Evolutionary conservation across 2,329 filamentous ascomycete species (phyloP), one percentile per base, ranked within the genome.

Genomic region (Escovopsis weberi): DNA sequence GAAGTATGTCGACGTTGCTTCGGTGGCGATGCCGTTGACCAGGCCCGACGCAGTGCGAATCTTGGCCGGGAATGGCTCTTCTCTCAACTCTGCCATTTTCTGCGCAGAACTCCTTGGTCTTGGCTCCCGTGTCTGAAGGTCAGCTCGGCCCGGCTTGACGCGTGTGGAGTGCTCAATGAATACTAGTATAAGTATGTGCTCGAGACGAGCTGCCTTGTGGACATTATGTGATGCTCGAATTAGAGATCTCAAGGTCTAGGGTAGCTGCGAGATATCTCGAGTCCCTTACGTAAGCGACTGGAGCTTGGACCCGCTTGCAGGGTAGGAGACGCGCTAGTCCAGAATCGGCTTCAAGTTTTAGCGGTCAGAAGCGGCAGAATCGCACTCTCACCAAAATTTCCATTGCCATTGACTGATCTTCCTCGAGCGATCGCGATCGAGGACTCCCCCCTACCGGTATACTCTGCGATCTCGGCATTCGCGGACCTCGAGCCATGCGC

Each of bases 1-100:
- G 62, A 96, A 96, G 53, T 71, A 76, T 42, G 87, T 68, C 10
- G 72, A 72, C 34, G 77, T 79, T 32, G 85, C 80, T 50, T 86
- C 78, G 1, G 91, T 96, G 33, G 70, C 60, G 19, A 80, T 60
- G 28, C 77, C 78, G 48, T 80, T 76, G 47, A 95, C 75, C 3
- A 68, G 57, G 3, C 80, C 80, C 2, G 69, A 68, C 12, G 68
- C 69, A 47, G 70, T 68, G 41, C 72, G 78, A 2, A 75, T 80
- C 10, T 66, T 63, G 4, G 79, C 82, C 12, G 85, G 84, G 53
- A 85, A 94, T 0, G 74, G 64, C n/a, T 75, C 69, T 37, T 65
- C 57, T 34, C 62, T 59, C 12, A 74, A 55, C 15, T 64, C 63
- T 37, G 59, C 61, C 70, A 67, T 73, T 41, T 41, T 38, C 4